Evolutionary conservation across 306 rosid genomes (phyloP), one percentile per base, ranked within the genome.

Genomic region (Acacia acuminata): DNA sequence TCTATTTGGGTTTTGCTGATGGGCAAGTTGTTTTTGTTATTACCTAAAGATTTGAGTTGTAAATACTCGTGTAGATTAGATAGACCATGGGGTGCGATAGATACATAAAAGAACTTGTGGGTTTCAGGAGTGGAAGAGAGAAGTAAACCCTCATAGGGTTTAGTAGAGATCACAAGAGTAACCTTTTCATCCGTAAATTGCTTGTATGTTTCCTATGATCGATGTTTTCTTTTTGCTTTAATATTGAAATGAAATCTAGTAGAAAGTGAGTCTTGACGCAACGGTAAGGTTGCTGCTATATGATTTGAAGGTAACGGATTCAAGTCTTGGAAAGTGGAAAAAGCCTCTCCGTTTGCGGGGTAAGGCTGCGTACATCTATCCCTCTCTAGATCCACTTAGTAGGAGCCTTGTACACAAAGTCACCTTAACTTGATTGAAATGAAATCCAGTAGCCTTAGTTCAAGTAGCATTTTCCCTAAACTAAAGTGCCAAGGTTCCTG

Each of bases 121-220:
- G 80, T 61, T 53, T 67, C 76, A 34, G 38, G 84, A 8, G 63
- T 22, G 27, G 63, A 56, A 20, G 27, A 61, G 75, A 73, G 80
- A 50, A n/a, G 0, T 65, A 63, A 77, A 61, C 60, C 72, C 68
- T 77, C 51, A 12, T 47, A 13, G 51, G 14, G 32, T 17, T 81
- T 65, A 34, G 51, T 48, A 47, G 84, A 34, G 74, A 22, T 3
- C 67, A 36, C 69, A 12, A 30, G 66, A 51, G 44, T 64, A 47
- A 48, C 17, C 67, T 32, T 58, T 9, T 45, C n/a, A 71, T 82
- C 25, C 36, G 70, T 44, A 25, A 65, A 30, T 40, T 45, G 40
- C 43, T 34, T 73, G n/a, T 24, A 17, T 64, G 11, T 38, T 38
- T 38, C 8, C 42, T 38, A 38, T 58, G 65, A 67, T 67, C 27